Conservation (phyloP, 1,139 yeast species). For the Pichia sp. region DNA sequence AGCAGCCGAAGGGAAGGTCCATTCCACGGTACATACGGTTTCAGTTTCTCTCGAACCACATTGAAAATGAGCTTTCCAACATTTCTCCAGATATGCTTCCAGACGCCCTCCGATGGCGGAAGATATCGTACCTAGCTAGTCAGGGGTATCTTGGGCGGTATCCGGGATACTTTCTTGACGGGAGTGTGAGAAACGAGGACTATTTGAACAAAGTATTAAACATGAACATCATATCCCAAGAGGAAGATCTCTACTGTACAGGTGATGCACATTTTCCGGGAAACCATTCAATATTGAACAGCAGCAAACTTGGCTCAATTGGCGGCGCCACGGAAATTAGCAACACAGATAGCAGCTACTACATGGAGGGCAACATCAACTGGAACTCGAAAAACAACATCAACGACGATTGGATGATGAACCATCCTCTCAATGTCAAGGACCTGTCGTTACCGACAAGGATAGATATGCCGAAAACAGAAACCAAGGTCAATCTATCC, state of each 20-base stretch:
- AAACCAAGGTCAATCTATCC: not conserved
- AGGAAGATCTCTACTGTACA: conserved; percentile 2
- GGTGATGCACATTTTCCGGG: not conserved
- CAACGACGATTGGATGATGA: not conserved
- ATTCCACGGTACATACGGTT: conserved; percentile 10
- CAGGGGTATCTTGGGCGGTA: conserved; percentile 18
- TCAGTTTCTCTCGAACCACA: conserved; percentile 8
- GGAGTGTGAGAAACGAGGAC: conserved; percentile 5
- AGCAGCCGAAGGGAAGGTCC: not conserved
- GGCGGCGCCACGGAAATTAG: not conserved
- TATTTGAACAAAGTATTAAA: conserved; percentile 10
- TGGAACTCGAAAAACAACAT: conserved; percentile 1
- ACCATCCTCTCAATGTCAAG: not conserved
- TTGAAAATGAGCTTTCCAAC: conserved; percentile 8
- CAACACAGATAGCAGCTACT: conserved; percentile 10
- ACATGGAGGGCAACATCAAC: conserved; percentile 10
- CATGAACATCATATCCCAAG: not conserved
- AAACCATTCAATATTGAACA: not conserved
- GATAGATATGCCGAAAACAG: conserved; percentile 4
- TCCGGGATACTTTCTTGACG: conserved; percentile 15
- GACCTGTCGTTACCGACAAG: conserved; percentile 10
- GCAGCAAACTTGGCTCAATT: not conserved
- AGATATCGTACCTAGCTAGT: conserved; percentile 11
- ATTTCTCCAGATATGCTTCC: conserved; percentile 1
- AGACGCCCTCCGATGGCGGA: conserved; percentile 13